Base-by-base conservation (phyloP, 2,329 filamentous ascomycete genomes). In the Sporothrix humicola region DNA sequence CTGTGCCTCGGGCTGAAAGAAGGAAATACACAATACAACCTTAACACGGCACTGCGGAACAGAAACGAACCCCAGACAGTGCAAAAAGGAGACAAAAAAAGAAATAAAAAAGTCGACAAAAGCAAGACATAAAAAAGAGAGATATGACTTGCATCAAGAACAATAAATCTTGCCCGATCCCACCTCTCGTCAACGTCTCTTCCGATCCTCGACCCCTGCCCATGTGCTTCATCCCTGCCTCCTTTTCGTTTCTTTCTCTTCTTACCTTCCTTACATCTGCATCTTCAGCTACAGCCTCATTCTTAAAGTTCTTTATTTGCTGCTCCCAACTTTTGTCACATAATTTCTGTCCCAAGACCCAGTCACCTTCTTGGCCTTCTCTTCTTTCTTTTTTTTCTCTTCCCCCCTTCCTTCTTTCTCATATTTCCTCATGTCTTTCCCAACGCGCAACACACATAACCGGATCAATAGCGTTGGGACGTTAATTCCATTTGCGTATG, bases 401-500 rank as follows among this genome's bases (percentile, higher is more conserved):
- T 9, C 12, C n/a, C 7, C 52, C 59, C 46, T 8, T 5, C 61
- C n/a, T n/a, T 26, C 15, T 31, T 10, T 42, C 59, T n/a, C 10
- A 23, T 12, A 65, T 42, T 65, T 69, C 48, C 48, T 26, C 65
- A 68, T 68, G 65, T 68, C 44, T 50, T 52, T 50, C 65, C 65
- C 65, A 52, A 46, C 46, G 23, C 65, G 65, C 20, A 50, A 52
- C n/a, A 46, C 65, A 52, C 65, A 68, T 37, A 37, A 23, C 7
- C 65, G 65, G 1, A 69, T 69, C 48, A 69, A 54, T 46, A 69
- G 48, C 12, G 26, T 69, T 12, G 65, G 65, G 46, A 54, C 65
- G 15, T 54, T 54, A 15, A 54, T 69, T 17, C 65, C 65, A 23
- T 69, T 69, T 69, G 48, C 65, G 17, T 15, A 69, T 17, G 65